These are phyloP conservation scores for Linnemannia hyalina DNA, from an alignment of 192 early-diverging fungal genomes.

Conservation along the genomic window DNA sequence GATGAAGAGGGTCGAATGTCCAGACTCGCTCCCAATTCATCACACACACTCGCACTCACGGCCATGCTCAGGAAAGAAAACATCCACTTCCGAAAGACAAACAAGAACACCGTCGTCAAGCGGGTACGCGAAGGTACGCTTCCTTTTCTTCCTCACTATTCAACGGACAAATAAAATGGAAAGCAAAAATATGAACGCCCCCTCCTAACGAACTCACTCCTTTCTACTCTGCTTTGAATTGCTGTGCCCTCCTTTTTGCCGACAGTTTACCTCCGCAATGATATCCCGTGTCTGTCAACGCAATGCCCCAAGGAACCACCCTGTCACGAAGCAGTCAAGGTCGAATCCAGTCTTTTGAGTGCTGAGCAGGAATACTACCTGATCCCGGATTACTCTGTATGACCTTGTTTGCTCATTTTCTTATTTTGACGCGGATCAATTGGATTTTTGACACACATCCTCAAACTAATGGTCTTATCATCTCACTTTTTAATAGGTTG, in stretches of 20 bases:
- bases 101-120: constrained; percentile 65
- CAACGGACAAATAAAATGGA: neutral
- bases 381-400: constrained; percentile 67
- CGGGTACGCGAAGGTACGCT: constrained; percentile 65
- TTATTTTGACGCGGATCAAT: neutral
- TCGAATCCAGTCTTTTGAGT: constrained; percentile 56
- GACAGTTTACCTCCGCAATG: constrained; percentile 68
- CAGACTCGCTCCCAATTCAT: neutral
- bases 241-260: neutral
- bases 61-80: constrained; percentile 47
- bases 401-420: neutral
- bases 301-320: constrained; percentile 52
- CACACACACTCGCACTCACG: neutral
- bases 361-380: constrained; percentile 57
- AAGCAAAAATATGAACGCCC: neutral
- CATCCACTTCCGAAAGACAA: constrained; percentile 64
- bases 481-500: constrained; percentile 37
- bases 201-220: neutral
- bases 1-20: neutral
- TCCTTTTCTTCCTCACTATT: neutral
- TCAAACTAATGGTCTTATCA: neutral
- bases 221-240: neutral
- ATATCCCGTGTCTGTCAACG: constrained; percentile 69
- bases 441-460: neutral
- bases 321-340: constrained; percentile 45